Percentiles rank a stretch among this genome's conserved stretches.
phyloP scores from a whole-genome alignment of 768 basidiomycete genomes.

The Xerocomus brunneocitrinus region DNA sequence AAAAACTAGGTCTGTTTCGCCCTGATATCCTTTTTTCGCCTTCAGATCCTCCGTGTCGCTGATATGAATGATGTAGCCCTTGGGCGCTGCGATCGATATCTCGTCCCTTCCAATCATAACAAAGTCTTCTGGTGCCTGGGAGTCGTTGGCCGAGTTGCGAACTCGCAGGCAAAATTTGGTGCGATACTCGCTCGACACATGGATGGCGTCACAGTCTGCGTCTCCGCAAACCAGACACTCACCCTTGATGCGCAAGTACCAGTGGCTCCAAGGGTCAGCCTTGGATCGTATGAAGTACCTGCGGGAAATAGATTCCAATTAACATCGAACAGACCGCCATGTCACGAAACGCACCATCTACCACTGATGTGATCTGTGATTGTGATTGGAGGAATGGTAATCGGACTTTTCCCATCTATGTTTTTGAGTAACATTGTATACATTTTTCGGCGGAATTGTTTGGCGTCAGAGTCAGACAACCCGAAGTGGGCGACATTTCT shows the following conservation, averaged over 20 bases:
- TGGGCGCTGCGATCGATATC: not conserved
- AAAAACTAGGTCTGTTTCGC: not conserved
- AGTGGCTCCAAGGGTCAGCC: not conserved
- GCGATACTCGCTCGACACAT: constrained; percentile 2
- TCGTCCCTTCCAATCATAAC: not conserved
- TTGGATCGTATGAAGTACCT: not conserved
- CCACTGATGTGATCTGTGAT: not conserved
- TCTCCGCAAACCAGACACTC: not conserved
- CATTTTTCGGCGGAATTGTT: not conserved
- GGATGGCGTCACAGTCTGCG: not conserved
- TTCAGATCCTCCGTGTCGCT: not conserved
- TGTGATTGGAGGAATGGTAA: not conserved
- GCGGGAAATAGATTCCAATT: not conserved
- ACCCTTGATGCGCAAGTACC: not conserved
- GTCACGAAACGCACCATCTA: not conserved
- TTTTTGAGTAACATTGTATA: not conserved
- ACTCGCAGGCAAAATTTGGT: not conserved
- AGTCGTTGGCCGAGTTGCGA: not conserved
- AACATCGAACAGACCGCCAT: not conserved
- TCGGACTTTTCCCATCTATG: not conserved
- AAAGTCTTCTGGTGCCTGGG: not conserved
- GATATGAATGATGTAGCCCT: not conserved
- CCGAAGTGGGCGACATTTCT: not conserved
- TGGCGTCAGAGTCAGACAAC: not conserved
- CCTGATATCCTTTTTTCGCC: not conserved